Base-by-base conservation (phyloP, 1,284 basidiomycete genomes). In the Schizophyllum amplum region DNA sequence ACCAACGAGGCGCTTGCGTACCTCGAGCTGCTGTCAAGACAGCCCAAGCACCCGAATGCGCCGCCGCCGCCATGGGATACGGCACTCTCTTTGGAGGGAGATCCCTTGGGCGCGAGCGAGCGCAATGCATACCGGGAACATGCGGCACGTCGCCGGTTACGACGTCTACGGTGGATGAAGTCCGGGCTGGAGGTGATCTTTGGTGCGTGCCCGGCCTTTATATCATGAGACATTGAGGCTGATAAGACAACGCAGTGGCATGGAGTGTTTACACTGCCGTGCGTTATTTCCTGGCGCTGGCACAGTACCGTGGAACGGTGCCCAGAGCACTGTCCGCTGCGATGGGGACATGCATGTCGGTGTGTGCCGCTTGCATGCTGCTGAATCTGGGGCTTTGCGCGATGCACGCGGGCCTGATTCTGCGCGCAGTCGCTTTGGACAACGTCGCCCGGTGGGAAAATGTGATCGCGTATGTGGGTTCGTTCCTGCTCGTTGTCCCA, bases 181-280 rank as follows among this genome's bases (percentile, higher is more conserved):
- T 61, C 72, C 13, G 63, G 61, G 1, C 63, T 86, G 5, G 74
- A 79, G 57, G 59, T 72, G 33, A 60, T 83, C 22, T 74, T 84
- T 51, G 78, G 84, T 84, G 63, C 65, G 74, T 70, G 27, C 23
- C 33, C 24, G 53, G 50, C 21, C n/a, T 26, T 52, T 47, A 17
- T 47, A 17, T 24, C 56, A n/a, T 24, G 23, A 7, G 24, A 47
- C 47, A 52, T 51, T 24, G 11, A 42, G 33, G 33, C 25, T 56
- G 48, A 42, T 24, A 47, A 57, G 49, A 46, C 23, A 21, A 24
- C 47, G 20, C 61, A 86, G 84, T 70, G 61, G 65, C 66, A 27
- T 89, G 85, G 83, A 75, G 79, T 22, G 65, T 73, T 4, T 88
- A 85, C 66, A 83, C 77, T 60, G 75, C 78, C 7, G 67, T 81